Evolutionary conservation across 164 flowering plant genomes (phyloP).

Genomic region (Vitis labrusca): DNA sequence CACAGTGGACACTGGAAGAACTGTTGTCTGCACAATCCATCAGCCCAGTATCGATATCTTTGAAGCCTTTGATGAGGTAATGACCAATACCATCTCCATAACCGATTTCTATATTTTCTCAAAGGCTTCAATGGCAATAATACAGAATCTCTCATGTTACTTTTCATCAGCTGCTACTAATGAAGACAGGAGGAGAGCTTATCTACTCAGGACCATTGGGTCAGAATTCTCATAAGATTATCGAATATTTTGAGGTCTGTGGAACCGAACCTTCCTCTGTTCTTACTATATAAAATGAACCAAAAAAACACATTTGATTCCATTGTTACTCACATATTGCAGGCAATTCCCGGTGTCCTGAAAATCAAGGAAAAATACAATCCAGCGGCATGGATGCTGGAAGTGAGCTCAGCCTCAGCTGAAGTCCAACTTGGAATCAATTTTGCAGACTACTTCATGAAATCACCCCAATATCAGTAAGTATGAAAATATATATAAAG

Average conservation of each 20-base stretch:
- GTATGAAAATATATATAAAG: not conserved
- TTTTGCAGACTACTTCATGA: slow-evolving; percentile 18
- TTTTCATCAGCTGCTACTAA: slow-evolving; percentile 7
- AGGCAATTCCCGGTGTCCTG: slow-evolving; percentile 12
- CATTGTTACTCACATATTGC: not conserved
- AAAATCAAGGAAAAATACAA: slow-evolving; percentile 7
- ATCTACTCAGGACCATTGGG: slow-evolving; percentile 14
- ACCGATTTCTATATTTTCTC: too few relatives aligned
- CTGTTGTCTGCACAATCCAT: too few relatives aligned
- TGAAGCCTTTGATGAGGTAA: slow-evolving; percentile 12
- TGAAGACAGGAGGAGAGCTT: slow-evolving; percentile 12
- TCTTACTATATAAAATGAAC: too few relatives aligned
- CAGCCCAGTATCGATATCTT: not conserved
- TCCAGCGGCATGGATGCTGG: slow-evolving; percentile 30
- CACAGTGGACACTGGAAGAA: too few relatives aligned
- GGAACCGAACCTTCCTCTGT: not conserved
- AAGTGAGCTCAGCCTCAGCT: slow-evolving; percentile 19
- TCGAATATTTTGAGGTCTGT: slow-evolving; percentile 9
- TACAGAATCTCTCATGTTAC: not conserved
- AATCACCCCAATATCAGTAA: slow-evolving; percentile 16
- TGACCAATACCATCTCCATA: not conserved
- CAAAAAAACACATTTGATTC: not conserved
- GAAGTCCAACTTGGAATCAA: slow-evolving; percentile 22
- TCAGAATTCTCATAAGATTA: slow-evolving; percentile 3
- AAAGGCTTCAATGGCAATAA: too few relatives aligned